These are phyloP conservation scores for Mercurialis annua DNA, from an alignment of 345 rosid species.

Conservation along the genomic window DNA sequence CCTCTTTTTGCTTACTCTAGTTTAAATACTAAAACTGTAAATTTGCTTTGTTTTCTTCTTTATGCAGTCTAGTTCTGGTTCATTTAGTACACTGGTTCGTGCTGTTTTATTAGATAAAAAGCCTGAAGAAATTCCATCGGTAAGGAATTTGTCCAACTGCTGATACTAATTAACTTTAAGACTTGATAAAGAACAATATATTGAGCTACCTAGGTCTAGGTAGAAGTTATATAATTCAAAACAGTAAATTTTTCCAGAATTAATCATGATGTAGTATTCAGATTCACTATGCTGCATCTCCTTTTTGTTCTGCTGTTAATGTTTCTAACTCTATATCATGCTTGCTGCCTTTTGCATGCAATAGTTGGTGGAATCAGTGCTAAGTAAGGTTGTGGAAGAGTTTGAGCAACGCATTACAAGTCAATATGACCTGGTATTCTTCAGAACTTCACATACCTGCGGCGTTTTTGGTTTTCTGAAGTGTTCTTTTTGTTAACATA, in stretches of 20 bases:
- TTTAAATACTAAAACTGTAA: not conserved
- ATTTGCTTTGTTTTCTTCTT: not conserved
- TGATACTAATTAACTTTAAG: not conserved
- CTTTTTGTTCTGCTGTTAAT: constrained; percentile 4
- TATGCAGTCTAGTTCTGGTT: constrained; percentile 53
- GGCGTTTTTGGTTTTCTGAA: constrained; percentile 12
- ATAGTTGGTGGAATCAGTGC: constrained; percentile 90
- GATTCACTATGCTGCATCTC: not conserved
- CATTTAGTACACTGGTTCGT: constrained; percentile 70
- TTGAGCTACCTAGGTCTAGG: not conserved
- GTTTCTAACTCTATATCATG: constrained; percentile 10
- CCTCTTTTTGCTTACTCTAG: constrained; percentile 11
- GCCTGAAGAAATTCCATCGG: constrained; percentile 78
- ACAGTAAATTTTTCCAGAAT: not conserved
- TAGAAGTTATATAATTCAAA: not conserved
- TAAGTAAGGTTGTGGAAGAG: constrained; percentile 78
- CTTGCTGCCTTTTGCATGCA: constrained; percentile 22
- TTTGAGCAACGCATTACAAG: constrained; percentile 75
- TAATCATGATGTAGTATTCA: not conserved
- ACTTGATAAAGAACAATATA: not conserved
- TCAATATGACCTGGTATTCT: constrained; percentile 61
- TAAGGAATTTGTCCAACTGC: constrained; percentile 29
- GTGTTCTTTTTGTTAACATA: not conserved
- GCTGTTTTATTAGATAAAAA: constrained; percentile 69
- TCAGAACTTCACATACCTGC: constrained; percentile 14